Conservation (phyloP, 2,329 filamentous ascomycete genomes). For the Colletotrichum echinochloae region DNA sequence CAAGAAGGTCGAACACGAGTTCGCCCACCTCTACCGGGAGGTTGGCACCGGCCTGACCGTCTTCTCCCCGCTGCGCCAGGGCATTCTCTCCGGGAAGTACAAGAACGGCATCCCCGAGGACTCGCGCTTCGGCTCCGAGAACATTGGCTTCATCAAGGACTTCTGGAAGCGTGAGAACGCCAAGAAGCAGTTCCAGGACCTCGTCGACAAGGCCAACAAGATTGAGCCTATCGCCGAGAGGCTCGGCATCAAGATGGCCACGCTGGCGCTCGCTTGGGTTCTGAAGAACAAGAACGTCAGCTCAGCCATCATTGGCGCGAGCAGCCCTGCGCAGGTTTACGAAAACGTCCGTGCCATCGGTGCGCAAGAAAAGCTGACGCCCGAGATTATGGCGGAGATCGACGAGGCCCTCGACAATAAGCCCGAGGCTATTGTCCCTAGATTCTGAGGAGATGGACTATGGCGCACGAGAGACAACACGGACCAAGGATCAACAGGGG, state of each 20-base stretch:
- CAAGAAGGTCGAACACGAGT: constrained; percentile 73
- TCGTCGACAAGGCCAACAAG: constrained; percentile 70
- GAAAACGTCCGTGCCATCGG: constrained; percentile 68
- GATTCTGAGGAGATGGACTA: constrained; percentile 46
- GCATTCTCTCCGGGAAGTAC: constrained; percentile 76
- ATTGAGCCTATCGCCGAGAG: constrained; percentile 73
- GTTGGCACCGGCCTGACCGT: constrained; percentile 71
- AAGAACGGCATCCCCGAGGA: constrained; percentile 71
- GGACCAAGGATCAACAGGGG: not conserved
- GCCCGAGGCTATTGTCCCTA: constrained; percentile 56
- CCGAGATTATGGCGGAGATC: constrained; percentile 70
- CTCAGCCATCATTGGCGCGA: constrained; percentile 71
- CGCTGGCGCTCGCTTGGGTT: constrained; percentile 72
- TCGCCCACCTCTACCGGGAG: constrained; percentile 69
- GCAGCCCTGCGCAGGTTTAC: constrained; percentile 68
- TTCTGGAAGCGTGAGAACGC: constrained; percentile 62
- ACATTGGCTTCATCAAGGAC: constrained; percentile 67
- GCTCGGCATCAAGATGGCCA: constrained; percentile 68
- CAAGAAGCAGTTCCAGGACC: constrained; percentile 64
- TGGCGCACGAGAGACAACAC: constrained; percentile 1
- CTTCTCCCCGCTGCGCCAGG: constrained; percentile 69
- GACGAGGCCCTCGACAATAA: constrained; percentile 70
- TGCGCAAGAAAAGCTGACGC: constrained; percentile 67
- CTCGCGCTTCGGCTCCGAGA: constrained; percentile 67
- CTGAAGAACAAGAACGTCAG: constrained; percentile 72